Evolutionary conservation across 306 rosid species (phyloP), one percentile per base, ranked within the genome.

Genomic region (Cicer yamashitae): DNA sequence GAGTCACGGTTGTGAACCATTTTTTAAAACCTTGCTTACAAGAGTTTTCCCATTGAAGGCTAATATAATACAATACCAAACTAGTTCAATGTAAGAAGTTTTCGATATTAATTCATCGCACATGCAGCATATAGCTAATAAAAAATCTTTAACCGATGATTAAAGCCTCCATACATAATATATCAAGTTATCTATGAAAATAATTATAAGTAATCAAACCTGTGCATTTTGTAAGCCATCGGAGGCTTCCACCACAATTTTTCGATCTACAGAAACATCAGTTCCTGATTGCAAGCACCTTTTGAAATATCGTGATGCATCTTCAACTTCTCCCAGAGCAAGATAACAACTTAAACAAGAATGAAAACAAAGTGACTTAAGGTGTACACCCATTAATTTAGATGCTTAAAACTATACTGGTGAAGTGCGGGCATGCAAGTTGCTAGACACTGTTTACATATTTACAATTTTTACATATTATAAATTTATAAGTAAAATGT

Each of bases 221-320:
- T 85, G 91, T 13, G 90, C 89, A 82, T 90, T 92, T 80, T 90
- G 96, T 77, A 96, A 83, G 62, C 99, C 96, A 71, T 96, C 92
- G n/a, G 99, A 90, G 68, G 99, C 98, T 78, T 94, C 99, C 70
- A 90, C 93, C 13, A 82, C 85, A 83, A 88, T 82, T 85, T 89
- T 94, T 56, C 91, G 89, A 86, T 94, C 98, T 70, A 86, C 93
- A 57, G 91, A 89, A 71, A 87, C 82, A 75, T 87, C 93, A 80
- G 73, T 81, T 82, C 89, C 96, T 34, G 87, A 78, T 77, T 87
- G 96, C 83, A 94, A 88, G 87, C 99, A 94, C 82, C 80, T 89
- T 85, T 84, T 92, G 83, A 90, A 92, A 82, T 82, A 86, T 50
- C 79, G 84, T 25, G 88, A 69, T 40, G 99, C 98, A 58, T 70